Base-by-base conservation (phyloP, 495 filamentous ascomycete genomes). In the Xylaria telfairii region DNA sequence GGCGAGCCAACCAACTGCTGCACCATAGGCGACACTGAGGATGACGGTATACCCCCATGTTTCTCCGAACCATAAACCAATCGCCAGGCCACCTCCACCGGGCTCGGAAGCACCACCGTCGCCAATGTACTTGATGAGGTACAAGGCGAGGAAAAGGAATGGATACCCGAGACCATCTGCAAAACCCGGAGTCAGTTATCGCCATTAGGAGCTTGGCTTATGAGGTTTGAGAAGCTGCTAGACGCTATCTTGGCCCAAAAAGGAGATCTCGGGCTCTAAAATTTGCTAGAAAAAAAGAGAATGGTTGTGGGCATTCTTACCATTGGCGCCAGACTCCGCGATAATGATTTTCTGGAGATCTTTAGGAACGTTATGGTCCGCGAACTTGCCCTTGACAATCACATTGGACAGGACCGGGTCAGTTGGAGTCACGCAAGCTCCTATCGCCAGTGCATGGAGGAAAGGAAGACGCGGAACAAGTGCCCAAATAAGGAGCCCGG, bases 161-260 rank as follows among this genome's bases (percentile, higher is more conserved):
- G 94, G 95, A 74, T 96, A 96, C 0, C 95, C 94, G n/a, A 98
- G 86, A 0, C 95, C 94, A 78, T 97, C n/a, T n/a, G n/a, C n/a
- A n/a, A n/a, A n/a, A n/a, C n/a, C n/a, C n/a, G n/a, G n/a, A n/a
- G n/a, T n/a, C n/a, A n/a, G n/a, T n/a, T n/a, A n/a, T n/a, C n/a
- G n/a, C n/a, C n/a, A n/a, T n/a, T n/a, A n/a, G n/a, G n/a, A n/a
- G n/a, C n/a, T n/a, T n/a, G n/a, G n/a, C n/a, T n/a, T n/a, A n/a
- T n/a, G n/a, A n/a, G n/a, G n/a, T n/a, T n/a, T n/a, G n/a, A n/a
- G n/a, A n/a, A n/a, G n/a, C n/a, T n/a, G n/a, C n/a, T n/a, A n/a
- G n/a, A n/a, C n/a, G n/a, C n/a, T n/a, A n/a, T n/a, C n/a, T n/a
- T n/a, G n/a, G n/a, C n/a, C n/a, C n/a, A n/a, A n/a, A n/a, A n/a